These are phyloP conservation scores for Aureobasidium sp. DNA, from an alignment of 2,329 filamentous ascomycete species.

Conservation along the genomic window DNA sequence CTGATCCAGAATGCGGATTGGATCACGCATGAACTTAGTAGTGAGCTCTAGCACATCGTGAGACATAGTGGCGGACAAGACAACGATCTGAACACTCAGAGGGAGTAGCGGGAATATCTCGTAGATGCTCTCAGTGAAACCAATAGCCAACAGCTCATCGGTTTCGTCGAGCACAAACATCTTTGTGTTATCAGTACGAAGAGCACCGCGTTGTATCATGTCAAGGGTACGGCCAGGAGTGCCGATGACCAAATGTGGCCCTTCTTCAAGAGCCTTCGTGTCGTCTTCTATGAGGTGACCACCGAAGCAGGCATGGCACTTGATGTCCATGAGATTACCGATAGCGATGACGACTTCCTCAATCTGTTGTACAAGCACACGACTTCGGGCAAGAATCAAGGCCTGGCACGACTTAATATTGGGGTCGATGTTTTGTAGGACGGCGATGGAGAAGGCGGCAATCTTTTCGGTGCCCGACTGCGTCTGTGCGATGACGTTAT, in stretches of 20 bases:
- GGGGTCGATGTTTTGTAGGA: conserved; percentile 98
- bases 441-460: conserved; percentile 99
- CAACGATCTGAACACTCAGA: conserved; percentile 98
- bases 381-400: conserved; percentile 96
- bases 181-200: conserved; percentile 99
- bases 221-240: conserved; percentile 99
- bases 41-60: conserved; percentile 99
- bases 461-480: conserved; percentile 99
- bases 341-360: conserved; percentile 99
- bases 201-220: conserved; percentile 98
- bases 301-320: conserved; percentile 99
- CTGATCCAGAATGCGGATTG: conserved; percentile 99
- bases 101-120: conserved; percentile 99
- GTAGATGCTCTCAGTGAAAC: conserved; percentile 99
- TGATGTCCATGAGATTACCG: conserved; percentile 99
- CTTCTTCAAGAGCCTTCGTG: conserved; percentile 97
- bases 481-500: conserved; percentile 99
- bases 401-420: conserved; percentile 97
- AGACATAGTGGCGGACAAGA: conserved; percentile 98
- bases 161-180: conserved; percentile 99
- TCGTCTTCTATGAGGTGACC: conserved; percentile 98
- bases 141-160: conserved; percentile 99
- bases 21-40: conserved; percentile 99
- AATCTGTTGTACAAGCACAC: conserved; percentile 99
- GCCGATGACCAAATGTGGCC: conserved; percentile 97